phyloP scores from a whole-genome alignment of 257 asterid species.

The Forsythia viridissima region DNA sequence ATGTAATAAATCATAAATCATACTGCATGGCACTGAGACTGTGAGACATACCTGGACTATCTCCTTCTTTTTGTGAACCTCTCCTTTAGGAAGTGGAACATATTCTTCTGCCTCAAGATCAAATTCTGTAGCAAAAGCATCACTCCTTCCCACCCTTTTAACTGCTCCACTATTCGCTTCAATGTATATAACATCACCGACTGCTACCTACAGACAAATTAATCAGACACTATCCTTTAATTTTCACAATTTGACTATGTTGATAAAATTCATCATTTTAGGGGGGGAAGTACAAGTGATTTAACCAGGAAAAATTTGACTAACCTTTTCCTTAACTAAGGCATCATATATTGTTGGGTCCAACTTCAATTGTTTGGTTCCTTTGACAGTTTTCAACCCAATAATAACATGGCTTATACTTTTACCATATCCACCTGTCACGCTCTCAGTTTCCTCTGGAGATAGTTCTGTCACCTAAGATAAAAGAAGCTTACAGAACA shows the following conservation, averaged over 20 bases:
- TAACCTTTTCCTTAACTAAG: constrained; percentile 84
- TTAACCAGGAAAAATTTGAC: neutral
- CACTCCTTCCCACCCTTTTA: constrained; percentile 97
- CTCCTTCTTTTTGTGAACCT: constrained; percentile 97
- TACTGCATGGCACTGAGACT: constrained; percentile 2
- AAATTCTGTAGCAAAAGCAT: constrained; percentile 96
- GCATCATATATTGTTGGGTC: constrained; percentile 97
- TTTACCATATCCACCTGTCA: constrained; percentile 94
- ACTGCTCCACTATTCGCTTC: constrained; percentile 97
- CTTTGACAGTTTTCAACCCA: constrained; percentile 92
- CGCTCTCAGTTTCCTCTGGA: constrained; percentile 92
- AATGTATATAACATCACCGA: constrained; percentile 94
- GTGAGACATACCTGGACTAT: constrained; percentile 87
- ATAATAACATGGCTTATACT: constrained; percentile 92
- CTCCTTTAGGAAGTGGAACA: constrained; percentile 98
- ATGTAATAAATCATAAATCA: constrained; percentile 2
- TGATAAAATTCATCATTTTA: neutral
- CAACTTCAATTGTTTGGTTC: constrained; percentile 91
- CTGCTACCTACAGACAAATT: constrained; percentile 73
- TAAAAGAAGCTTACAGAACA: constrained; percentile 11
- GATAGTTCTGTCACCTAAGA: constrained; percentile 91
- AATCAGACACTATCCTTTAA: constrained; percentile 9
- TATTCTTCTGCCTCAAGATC: constrained; percentile 99
- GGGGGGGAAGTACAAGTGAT: neutral
- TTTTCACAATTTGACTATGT: neutral